These are phyloP conservation scores for Mucor indicus DNA, from an alignment of 371 early-diverging fungal species.

Conservation along the genomic window DNA sequence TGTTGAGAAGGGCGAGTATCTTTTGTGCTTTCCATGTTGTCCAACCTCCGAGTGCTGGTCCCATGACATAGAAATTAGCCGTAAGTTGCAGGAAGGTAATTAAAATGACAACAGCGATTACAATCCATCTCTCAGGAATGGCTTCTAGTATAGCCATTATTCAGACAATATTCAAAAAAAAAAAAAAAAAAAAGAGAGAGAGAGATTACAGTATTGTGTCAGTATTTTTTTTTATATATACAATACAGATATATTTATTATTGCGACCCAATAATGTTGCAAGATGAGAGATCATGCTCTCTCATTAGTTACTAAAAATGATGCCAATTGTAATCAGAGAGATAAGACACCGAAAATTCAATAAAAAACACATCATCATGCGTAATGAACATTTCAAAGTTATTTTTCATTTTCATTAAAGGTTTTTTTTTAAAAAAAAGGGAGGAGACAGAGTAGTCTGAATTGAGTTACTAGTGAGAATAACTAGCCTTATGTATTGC, in stretches of 20 bases:
- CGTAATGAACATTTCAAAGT: too few relatives aligned
- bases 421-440: constrained; percentile 5
- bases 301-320: neutral
- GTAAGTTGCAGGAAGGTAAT: constrained; percentile 17
- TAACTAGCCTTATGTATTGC: constrained; percentile 46
- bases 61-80: constrained; percentile 17
- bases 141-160: constrained; percentile 8
- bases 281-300: too few relatives aligned
- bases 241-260: too few relatives aligned
- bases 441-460: constrained; percentile 50
- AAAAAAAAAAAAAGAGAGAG: neutral
- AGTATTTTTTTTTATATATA: too few relatives aligned
- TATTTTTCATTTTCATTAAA: constrained; percentile 21
- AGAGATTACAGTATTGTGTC: neutral
- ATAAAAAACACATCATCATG: too few relatives aligned
- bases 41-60: constrained; percentile 26
- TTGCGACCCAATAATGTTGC: too few relatives aligned
- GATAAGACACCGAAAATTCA: neutral
- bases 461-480: constrained; percentile 44
- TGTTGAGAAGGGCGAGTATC: constrained; percentile 56
- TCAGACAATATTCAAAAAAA: neutral
- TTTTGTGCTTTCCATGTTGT: constrained; percentile 14
- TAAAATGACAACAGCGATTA: constrained; percentile 9
- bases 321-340: neutral
- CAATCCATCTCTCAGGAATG: constrained; percentile 17